Evolutionary conservation across 2,329 filamentous ascomycete genomes (phyloP).

Genomic region (Fusarium setosum): DNA sequence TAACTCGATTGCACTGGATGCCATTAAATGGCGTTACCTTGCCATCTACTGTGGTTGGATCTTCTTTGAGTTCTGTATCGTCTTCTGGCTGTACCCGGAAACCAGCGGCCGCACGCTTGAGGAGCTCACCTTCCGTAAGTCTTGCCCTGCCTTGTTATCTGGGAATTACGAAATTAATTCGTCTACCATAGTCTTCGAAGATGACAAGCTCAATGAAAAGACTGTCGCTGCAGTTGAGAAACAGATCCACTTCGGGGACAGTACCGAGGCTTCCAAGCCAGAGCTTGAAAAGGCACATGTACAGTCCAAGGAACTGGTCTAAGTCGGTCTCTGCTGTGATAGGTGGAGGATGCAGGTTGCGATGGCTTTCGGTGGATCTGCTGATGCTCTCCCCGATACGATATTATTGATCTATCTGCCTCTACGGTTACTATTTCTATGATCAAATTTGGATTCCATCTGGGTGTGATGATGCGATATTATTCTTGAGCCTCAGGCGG

Average conservation of each 20-base stretch:
- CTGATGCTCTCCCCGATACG: too few species aligned
- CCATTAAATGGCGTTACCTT: slow-evolving; percentile 55
- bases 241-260: slow-evolving; percentile 44
- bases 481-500: too few species aligned
- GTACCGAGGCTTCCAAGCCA: slow-evolving; percentile 11
- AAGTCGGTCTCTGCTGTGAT: neutral
- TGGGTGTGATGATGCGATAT: too few species aligned
- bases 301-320: slow-evolving; percentile 26
- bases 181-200: slow-evolving; percentile 52
- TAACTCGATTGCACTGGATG: slow-evolving; percentile 56
- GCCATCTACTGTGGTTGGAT: slow-evolving; percentile 58
- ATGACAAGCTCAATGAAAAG: slow-evolving; percentile 51
- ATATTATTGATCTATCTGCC: too few species aligned
- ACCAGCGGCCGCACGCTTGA: slow-evolving; percentile 81
- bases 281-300: neutral
- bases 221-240: slow-evolving; percentile 55
- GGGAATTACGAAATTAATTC: neutral
- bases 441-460: too few species aligned
- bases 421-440: too few species aligned
- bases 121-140: slow-evolving; percentile 64
- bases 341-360: neutral
- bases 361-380: too few species aligned
- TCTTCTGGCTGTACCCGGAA: slow-evolving; percentile 88
- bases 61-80: slow-evolving; percentile 58
- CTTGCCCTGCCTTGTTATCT: fast-evolving